Conservation (phyloP, 164 flowering plant genomes). For the Vitis riparia region DNA sequence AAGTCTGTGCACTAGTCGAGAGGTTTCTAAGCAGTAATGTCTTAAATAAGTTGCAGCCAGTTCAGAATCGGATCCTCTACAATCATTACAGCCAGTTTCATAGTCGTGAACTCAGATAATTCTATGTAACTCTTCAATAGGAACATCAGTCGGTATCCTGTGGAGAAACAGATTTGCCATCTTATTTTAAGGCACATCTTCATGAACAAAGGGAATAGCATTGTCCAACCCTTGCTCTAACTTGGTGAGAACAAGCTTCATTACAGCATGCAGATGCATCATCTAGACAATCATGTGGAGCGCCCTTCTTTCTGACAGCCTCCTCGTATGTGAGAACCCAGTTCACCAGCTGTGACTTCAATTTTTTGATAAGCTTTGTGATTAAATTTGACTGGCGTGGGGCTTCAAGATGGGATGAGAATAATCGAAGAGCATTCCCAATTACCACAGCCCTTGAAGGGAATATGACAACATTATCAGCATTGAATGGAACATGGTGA, state of each 20-base stretch:
- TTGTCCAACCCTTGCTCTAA: constrained; percentile 51
- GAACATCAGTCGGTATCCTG: constrained; percentile 44
- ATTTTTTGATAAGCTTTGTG: constrained; percentile 84
- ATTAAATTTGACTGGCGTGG: constrained; percentile 94
- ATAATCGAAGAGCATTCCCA: constrained; percentile 79
- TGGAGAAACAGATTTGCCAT: constrained; percentile 56
- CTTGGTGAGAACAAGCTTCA: constrained; percentile 81
- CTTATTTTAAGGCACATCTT: constrained; percentile 49
- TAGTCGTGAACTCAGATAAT: not conserved
- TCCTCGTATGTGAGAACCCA: too few relatives aligned
- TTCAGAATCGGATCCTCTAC: too few relatives aligned
- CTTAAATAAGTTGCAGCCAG: too few relatives aligned
- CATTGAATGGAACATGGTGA: constrained; percentile 77
- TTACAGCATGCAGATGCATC: constrained; percentile 81
- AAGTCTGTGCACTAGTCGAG: too few relatives aligned
- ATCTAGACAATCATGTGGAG: constrained; percentile 80
- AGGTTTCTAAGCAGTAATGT: too few relatives aligned
- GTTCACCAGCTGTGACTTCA: constrained; percentile 83
- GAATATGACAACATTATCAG: constrained; percentile 82
- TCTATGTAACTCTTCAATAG: constrained; percentile 36
- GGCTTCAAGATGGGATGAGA: constrained; percentile 94
- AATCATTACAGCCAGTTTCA: too few relatives aligned
- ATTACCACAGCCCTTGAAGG: constrained; percentile 94
- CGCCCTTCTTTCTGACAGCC: constrained; percentile 26
- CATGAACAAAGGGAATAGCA: constrained; percentile 22